phyloP scores from a whole-genome alignment of 2,329 filamentous ascomycete species.

The Chrysosporium queenslandicum region DNA sequence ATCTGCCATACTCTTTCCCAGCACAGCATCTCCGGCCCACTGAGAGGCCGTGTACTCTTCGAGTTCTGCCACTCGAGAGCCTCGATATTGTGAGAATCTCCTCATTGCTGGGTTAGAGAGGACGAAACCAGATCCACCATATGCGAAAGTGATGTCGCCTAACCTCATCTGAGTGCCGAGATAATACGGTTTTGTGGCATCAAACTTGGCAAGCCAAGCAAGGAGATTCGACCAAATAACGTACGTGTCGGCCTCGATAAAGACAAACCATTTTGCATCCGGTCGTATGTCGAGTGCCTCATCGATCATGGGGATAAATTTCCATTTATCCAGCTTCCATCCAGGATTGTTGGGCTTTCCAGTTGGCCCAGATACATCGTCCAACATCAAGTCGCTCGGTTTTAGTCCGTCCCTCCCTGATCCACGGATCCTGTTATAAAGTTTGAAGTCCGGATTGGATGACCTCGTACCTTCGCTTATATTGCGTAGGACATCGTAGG shows the following conservation, averaged over 20 bases:
- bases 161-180: slow-evolving; percentile 47
- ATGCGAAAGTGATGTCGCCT: slow-evolving; percentile 42
- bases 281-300: slow-evolving; percentile 38
- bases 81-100: slow-evolving; percentile 36
- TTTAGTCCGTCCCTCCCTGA: slow-evolving; percentile 37
- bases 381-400: slow-evolving; percentile 19
- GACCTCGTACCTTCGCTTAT: slow-evolving; percentile 34
- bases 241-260: slow-evolving; percentile 52
- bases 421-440: slow-evolving; percentile 42
- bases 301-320: slow-evolving; percentile 47
- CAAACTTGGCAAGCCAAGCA: slow-evolving; percentile 44
- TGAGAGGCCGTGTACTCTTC: slow-evolving; percentile 39
- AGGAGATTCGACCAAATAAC: slow-evolving; percentile 46
- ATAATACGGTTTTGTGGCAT: slow-evolving; percentile 42
- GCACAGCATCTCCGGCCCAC: slow-evolving; percentile 44
- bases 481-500: slow-evolving; percentile 43
- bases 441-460: slow-evolving; percentile 41
- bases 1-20: slow-evolving; percentile 41
- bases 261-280: slow-evolving; percentile 49
- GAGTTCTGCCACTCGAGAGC: slow-evolving; percentile 33
- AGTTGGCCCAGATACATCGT: slow-evolving; percentile 32
- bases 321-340: slow-evolving; percentile 50
- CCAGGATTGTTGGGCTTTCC: slow-evolving; percentile 40
- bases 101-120: slow-evolving; percentile 44
- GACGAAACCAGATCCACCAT: slow-evolving; percentile 46